phyloP scores from a whole-genome alignment of 2,329 filamentous ascomycete species.

The Exophiala spinifera region DNA sequence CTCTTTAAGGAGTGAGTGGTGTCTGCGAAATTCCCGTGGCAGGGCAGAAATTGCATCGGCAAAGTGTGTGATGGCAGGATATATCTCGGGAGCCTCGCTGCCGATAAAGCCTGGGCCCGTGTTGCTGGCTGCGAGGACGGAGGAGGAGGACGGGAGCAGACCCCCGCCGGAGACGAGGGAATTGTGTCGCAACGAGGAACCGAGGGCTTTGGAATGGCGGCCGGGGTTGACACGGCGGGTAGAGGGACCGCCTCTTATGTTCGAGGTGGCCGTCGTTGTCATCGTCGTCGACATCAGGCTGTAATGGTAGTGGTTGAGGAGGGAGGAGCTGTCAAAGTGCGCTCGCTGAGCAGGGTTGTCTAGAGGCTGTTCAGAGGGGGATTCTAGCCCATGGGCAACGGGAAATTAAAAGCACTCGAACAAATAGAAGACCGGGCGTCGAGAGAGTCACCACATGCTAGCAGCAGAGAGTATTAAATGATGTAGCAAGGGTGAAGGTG shows the following conservation, averaged over 20 bases:
- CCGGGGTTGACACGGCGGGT: conserved; percentile 49
- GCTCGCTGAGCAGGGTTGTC: conserved; percentile 6
- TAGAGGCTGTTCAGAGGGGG: conserved; percentile 1
- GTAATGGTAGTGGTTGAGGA: not conserved
- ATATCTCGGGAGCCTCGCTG: conserved; percentile 51
- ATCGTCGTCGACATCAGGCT: conserved; percentile 25
- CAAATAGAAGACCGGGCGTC: not conserved
- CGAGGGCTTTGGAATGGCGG: conserved; percentile 46
- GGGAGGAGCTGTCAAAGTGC: conserved; percentile 13
- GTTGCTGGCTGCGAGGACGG: conserved; percentile 14
- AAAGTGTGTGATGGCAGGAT: conserved; percentile 69
- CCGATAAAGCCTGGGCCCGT: conserved; percentile 14
- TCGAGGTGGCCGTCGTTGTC: conserved; percentile 28
- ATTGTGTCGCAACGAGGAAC: conserved; percentile 38
- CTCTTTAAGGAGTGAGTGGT: conserved; percentile 94
- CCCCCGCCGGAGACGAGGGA: conserved; percentile 32
- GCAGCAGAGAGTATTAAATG: not conserved
- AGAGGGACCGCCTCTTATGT: conserved; percentile 25
- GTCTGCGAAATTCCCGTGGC: conserved; percentile 89
- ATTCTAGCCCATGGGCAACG: conserved; percentile 3
- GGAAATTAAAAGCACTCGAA: not conserved
- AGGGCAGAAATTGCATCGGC: conserved; percentile 88
- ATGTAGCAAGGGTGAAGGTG: not conserved
- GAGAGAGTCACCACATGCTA: conserved; percentile 1
- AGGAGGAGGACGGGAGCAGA: conserved; percentile 20